These are phyloP conservation scores for Juglanconis juglandina DNA, from an alignment of 2,329 filamentous ascomycete genomes.

Conservation along the genomic window DNA sequence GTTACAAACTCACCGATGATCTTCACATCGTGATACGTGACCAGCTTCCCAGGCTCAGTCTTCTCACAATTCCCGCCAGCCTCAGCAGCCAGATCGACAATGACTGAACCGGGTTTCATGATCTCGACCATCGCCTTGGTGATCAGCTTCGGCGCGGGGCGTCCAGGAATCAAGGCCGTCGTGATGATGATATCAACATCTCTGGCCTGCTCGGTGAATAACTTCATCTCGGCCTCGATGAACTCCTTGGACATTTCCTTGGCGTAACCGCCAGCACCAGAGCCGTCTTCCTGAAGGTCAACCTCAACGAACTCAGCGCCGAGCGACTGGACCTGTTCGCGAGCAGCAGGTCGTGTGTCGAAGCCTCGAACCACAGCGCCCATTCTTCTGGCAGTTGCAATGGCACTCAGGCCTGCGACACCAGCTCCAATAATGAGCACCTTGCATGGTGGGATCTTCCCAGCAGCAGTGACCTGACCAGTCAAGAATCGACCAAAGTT, in stretches of 20 bases:
- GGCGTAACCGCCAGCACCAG: constrained; percentile 80
- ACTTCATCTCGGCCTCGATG: constrained; percentile 87
- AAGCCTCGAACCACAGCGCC: constrained; percentile 88
- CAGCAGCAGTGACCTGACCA: constrained; percentile 85
- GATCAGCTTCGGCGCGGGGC: constrained; percentile 78
- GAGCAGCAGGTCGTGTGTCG: constrained; percentile 81
- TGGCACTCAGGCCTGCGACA: constrained; percentile 83
- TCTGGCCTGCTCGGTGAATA: constrained; percentile 81
- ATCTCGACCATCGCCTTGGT: constrained; percentile 74
- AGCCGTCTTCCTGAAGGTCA: constrained; percentile 77
- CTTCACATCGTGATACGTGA: constrained; percentile 73
- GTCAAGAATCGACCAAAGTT: constrained; percentile 85
- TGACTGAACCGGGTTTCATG: constrained; percentile 86
- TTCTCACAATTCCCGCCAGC: constrained; percentile 85
- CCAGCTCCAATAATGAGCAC: constrained; percentile 87
- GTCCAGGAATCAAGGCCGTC: constrained; percentile 85
- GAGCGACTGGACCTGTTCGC: constrained; percentile 85
- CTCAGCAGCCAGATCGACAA: constrained; percentile 85
- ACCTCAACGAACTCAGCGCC: constrained; percentile 90
- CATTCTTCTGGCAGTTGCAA: constrained; percentile 79
- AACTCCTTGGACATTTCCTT: constrained; percentile 96
- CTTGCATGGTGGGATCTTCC: constrained; percentile 86
- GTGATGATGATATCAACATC: constrained; percentile 93
- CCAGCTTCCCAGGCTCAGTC: constrained; percentile 69
- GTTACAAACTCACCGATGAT: constrained; percentile 63